A percentile compares a stretch with the other conserved stretches of the same genome.
These are phyloP conservation scores for Entelexis sorbosivorans DNA, from an alignment of 1,139 yeast genomes.

Conservation along the genomic window DNA sequence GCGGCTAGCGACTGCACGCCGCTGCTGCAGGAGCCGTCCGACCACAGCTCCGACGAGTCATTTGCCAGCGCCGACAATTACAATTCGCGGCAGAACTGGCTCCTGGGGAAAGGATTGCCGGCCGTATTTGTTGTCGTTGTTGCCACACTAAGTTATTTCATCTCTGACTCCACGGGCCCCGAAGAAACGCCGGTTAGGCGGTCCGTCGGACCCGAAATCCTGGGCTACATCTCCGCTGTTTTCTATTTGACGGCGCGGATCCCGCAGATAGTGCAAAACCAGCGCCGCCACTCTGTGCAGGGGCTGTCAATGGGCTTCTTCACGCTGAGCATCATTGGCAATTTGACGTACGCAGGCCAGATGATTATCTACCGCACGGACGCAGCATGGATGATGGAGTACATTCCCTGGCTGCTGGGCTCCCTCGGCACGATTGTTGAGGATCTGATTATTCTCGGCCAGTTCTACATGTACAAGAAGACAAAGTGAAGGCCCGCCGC, in stretches of 20 bases:
- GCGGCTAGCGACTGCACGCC: conserved; percentile 20
- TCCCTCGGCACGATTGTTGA: conserved; percentile 64
- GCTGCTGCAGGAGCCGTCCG: conserved; percentile 21
- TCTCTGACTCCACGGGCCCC: conserved; percentile 32
- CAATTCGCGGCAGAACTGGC: conserved; percentile 16
- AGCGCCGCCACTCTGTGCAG: conserved; percentile 54
- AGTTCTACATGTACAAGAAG: conserved; percentile 37
- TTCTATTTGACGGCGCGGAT: conserved; percentile 66
- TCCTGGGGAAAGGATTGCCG: conserved; percentile 42
- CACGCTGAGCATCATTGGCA: conserved; percentile 63
- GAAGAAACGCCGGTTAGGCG: conserved; percentile 28
- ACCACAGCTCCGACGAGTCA: neutral
- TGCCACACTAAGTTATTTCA: conserved; percentile 52
- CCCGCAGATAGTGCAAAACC: conserved; percentile 68
- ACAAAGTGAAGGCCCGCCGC: neutral
- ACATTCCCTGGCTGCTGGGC: conserved; percentile 65
- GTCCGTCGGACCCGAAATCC: conserved; percentile 50
- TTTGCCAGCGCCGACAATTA: neutral
- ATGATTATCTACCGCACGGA: conserved; percentile 58
- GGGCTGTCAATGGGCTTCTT: conserved; percentile 69
- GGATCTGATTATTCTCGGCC: conserved; percentile 52
- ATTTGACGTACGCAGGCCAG: conserved; percentile 66
- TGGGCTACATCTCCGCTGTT: conserved; percentile 62
- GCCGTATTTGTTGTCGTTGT: conserved; percentile 53
- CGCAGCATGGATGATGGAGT: conserved; percentile 46